Percentiles rank a stretch among this genome's conserved stretches.
phyloP scores from a whole-genome alignment of 257 asterid species.

The Solanum lycopersicoides region DNA sequence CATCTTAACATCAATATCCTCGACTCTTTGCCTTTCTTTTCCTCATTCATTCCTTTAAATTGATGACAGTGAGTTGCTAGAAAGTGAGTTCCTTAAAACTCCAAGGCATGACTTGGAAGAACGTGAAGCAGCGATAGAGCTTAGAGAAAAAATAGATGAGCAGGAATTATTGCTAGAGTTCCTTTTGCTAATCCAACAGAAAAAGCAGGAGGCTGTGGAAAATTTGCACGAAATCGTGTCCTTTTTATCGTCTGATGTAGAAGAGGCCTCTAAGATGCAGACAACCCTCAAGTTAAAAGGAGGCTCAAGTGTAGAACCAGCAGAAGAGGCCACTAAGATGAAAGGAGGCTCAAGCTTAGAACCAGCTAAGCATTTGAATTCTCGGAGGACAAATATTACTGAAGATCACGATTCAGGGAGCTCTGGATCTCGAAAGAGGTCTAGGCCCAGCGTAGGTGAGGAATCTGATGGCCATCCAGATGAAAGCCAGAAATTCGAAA shows the following conservation, averaged over 20 bases:
- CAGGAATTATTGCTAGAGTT: conserved; percentile 84
- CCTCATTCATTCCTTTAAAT: conserved; percentile 5
- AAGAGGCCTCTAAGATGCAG: conserved; percentile 63
- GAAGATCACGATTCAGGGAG: conserved; percentile 48
- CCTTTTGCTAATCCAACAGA: conserved; percentile 59
- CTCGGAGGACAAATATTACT: conserved; percentile 15
- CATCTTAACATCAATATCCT: neutral
- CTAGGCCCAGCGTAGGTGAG: conserved; percentile 35
- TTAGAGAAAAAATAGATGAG: conserved; percentile 78
- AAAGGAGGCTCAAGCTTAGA: conserved; percentile 44
- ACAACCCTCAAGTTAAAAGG: conserved; percentile 41
- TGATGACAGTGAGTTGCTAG: conserved; percentile 62
- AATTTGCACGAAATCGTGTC: conserved; percentile 56
- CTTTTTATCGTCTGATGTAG: conserved; percentile 72
- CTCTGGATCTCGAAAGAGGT: conserved; percentile 68
- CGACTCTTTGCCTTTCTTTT: neutral
- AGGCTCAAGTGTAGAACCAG: conserved; percentile 26
- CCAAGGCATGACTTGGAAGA: conserved; percentile 75
- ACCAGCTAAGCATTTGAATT: conserved; percentile 19
- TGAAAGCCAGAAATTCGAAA: conserved; percentile 19
- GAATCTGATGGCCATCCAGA: conserved; percentile 26
- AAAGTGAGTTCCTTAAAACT: conserved; percentile 79
- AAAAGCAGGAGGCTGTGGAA: conserved; percentile 67
- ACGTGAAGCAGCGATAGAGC: conserved; percentile 74
- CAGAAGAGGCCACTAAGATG: conserved; percentile 50